Percentiles rank a stretch among this genome's conserved stretches.
phyloP scores from a whole-genome alignment of 768 basidiomycete genomes.

The Amanita pallidorosea region DNA sequence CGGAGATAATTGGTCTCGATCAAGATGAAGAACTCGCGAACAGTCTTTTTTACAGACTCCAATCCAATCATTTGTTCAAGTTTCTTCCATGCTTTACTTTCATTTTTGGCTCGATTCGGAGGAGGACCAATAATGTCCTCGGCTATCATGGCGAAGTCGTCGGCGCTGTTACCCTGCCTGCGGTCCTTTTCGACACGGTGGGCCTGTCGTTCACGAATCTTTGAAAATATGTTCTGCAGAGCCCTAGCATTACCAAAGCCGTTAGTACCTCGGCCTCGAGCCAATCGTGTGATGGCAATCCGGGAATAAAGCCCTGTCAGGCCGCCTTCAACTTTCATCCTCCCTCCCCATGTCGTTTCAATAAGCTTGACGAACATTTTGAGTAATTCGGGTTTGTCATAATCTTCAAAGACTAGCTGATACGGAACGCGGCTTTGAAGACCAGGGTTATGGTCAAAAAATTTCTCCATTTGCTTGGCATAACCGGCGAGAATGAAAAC shows the following conservation, averaged over 20 bases:
- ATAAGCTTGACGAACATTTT: constrained; percentile 41
- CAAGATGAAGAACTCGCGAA: constrained; percentile 33
- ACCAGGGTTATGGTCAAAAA: constrained; percentile 71
- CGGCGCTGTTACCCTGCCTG: constrained; percentile 21
- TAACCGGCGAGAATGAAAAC: constrained; percentile 69
- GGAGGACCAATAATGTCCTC: constrained; percentile 61
- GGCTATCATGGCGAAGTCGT: constrained; percentile 40
- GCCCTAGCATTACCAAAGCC: constrained; percentile 66
- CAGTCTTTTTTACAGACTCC: constrained; percentile 42
- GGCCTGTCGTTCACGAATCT: constrained; percentile 43
- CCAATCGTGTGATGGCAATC: constrained; percentile 49
- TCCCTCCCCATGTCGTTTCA: constrained; percentile 31
- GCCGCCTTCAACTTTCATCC: constrained; percentile 48
- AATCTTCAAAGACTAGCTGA: constrained; percentile 48
- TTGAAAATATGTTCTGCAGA: constrained; percentile 37
- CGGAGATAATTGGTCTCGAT: constrained; percentile 47
- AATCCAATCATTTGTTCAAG: constrained; percentile 46
- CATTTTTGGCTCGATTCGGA: constrained; percentile 34
- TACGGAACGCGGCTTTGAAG: constrained; percentile 59
- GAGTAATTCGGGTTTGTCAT: constrained; percentile 44
- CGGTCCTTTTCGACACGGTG: constrained; percentile 33
- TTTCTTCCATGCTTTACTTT: constrained; percentile 39
- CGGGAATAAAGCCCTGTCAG: constrained; percentile 41
- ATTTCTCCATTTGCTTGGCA: constrained; percentile 62
- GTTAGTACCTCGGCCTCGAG: constrained; percentile 41